A percentile compares a stretch with the other conserved stretches of the same genome.
Evolutionary conservation across 225 moss, liverwort and hornwort genomes (phyloP).

Genomic region (Pseudisothecium myosuroides): DNA sequence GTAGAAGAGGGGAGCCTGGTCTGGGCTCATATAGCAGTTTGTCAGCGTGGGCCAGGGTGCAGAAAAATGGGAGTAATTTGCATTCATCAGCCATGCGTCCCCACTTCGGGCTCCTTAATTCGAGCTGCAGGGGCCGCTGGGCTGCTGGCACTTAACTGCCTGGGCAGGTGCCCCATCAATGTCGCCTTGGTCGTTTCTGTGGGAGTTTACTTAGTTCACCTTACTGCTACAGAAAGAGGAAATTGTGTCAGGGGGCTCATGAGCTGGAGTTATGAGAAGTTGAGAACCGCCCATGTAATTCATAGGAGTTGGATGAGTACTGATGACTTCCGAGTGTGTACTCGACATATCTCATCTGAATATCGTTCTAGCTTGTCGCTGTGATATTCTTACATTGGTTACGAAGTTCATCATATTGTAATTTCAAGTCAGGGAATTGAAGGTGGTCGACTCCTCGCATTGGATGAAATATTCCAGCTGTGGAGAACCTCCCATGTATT

Average conservation of each 20-base stretch:
- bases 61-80: background rate
- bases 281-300: background rate
- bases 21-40: conserved; percentile 3
- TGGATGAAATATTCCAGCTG: background rate
- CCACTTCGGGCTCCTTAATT: background rate
- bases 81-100: background rate
- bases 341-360: background rate
- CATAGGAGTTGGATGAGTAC: background rate
- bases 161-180: background rate
- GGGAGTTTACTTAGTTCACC: background rate
- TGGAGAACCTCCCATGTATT: background rate
- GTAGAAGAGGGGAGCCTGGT: background rate
- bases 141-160: background rate
- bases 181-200: background rate
- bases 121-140: background rate
- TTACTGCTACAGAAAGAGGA: no score
- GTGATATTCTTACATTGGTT: background rate
- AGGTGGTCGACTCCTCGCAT: no score
- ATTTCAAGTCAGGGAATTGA: background rate
- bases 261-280: background rate
- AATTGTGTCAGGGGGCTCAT: background rate
- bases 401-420: background rate
- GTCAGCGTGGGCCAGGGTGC: background rate
- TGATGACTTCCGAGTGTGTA: background rate
- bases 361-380: background rate